Base-by-base conservation (phyloP, 2,329 filamentous ascomycete genomes). In the Colletotrichum musicola region DNA sequence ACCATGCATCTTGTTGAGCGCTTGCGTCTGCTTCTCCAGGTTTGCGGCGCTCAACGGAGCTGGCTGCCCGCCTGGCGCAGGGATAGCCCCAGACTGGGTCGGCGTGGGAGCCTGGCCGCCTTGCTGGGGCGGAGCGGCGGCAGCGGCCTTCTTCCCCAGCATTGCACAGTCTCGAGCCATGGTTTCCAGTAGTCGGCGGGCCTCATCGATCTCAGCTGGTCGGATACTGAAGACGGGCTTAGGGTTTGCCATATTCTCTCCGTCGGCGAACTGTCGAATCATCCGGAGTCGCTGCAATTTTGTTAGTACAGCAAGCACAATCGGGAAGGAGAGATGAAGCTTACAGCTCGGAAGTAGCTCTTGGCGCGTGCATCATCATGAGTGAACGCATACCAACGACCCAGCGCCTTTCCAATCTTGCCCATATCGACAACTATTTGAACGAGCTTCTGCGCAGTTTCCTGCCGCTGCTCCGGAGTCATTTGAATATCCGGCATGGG, bases 301-400 rank as follows among this genome's bases (percentile, higher is more conserved):
- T 46, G 74, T 85, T 76, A 85, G 80, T 70, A 66, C 22, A 46
- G n/a, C 13, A 35, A 35, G 30, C 6, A 7, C 30, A 7, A 35
- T 9, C 30, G 30, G 9, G 7, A 7, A 16, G 40, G 27, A 4
- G 6, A 44, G 30, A 46, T 20, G 12, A 7, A 35, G 81, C 85
- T 81, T 79, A 88, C 86, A 70, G 80, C 81, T 72, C 81, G 82
- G 78, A 88, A 87, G 71, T 87, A 88, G 77, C 82, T 80, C 71
- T 79, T 83, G 4, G 85, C 83, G 44, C 85, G 82, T 12, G 72
- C 73, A 62, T 89, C 86, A 64, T 89, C 85, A 16, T 78, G 79
- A 1, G 83, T 84, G 20, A 83, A 73, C 4, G 75, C 73, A 69
- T 85, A 88, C 85, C 85, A 88, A 22, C 77, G 82, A 30, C 76